phyloP scores from a whole-genome alignment of 2,329 filamentous ascomycete species.

The Aspergillus ochraceus region DNA sequence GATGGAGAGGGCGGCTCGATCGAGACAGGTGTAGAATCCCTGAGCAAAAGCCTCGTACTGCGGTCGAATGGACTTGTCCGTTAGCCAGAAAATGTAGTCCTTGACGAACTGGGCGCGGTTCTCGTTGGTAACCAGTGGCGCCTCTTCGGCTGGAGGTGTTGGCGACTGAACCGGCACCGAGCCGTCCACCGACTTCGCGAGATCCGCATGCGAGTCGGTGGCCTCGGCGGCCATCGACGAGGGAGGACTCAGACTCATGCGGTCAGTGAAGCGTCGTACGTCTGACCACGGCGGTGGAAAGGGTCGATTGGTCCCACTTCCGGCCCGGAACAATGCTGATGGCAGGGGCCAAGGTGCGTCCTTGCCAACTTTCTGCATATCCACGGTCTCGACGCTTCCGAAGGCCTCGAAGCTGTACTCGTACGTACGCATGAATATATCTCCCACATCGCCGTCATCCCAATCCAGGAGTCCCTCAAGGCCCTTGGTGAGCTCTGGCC shows the following conservation, averaged over 20 bases:
- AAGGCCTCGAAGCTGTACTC: slow-evolving; percentile 72
- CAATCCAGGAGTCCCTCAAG: slow-evolving; percentile 73
- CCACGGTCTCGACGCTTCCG: slow-evolving; percentile 53
- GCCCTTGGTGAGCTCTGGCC: slow-evolving; percentile 77
- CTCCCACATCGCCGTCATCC: slow-evolving; percentile 77
- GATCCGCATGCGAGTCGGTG: slow-evolving; percentile 16
- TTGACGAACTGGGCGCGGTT: slow-evolving; percentile 77
- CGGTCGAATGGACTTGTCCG: slow-evolving; percentile 70
- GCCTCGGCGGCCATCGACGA: slow-evolving; percentile 24
- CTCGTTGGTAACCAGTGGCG: slow-evolving; percentile 73
- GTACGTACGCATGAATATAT: slow-evolving; percentile 81
- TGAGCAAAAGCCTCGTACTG: slow-evolving; percentile 79
- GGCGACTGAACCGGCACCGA: slow-evolving; percentile 26
- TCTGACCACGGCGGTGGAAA: slow-evolving; percentile 24
- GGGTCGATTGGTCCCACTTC: not conserved
- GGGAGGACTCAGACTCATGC: slow-evolving; percentile 18
- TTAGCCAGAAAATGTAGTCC: slow-evolving; percentile 84
- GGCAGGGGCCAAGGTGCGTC: slow-evolving; percentile 37
- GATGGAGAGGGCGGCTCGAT: slow-evolving; percentile 68
- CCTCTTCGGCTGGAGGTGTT: slow-evolving; percentile 48
- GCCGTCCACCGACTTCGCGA: slow-evolving; percentile 24
- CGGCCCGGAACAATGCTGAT: slow-evolving; percentile 11
- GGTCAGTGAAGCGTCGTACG: slow-evolving; percentile 20
- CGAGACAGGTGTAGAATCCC: slow-evolving; percentile 76
- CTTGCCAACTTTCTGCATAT: slow-evolving; percentile 51